Percentiles rank a stretch among this genome's conserved stretches.
Evolutionary conservation across 2,329 filamentous ascomycete species (phyloP).

Genomic region (Aspergillus neoniger): DNA sequence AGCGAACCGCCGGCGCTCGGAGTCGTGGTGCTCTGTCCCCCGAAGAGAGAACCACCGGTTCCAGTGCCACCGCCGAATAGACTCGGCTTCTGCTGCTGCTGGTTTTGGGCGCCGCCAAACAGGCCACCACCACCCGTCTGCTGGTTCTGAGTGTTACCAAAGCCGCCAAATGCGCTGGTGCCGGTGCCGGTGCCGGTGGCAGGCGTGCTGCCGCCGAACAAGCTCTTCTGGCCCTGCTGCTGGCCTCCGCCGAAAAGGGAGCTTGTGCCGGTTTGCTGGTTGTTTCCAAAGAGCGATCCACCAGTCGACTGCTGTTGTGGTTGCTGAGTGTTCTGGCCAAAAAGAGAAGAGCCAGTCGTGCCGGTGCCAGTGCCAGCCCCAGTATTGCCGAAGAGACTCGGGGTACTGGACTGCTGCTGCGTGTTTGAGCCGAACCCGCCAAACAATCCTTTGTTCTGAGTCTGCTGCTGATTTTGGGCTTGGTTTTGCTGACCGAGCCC

Average conservation of each 20-base stretch:
- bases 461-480: conserved; percentile 37
- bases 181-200: conserved; percentile 29
- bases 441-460: conserved; percentile 42
- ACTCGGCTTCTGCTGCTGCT: conserved; percentile 59
- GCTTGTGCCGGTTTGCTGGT: conserved; percentile 34
- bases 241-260: conserved; percentile 40
- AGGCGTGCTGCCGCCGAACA: conserved; percentile 47
- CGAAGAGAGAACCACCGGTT: conserved; percentile 52
- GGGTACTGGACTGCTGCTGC: conserved; percentile 43
- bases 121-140: conserved; percentile 42
- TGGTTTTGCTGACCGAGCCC: conserved; percentile 43
- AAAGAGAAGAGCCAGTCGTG: conserved; percentile 35
- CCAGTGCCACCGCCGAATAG: conserved; percentile 54
- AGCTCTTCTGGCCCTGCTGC: conserved; percentile 37
- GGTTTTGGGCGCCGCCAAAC: conserved; percentile 49
- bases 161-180: conserved; percentile 37
- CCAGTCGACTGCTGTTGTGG: conserved; percentile 36
- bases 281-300: conserved; percentile 47
- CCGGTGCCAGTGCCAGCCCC: conserved; percentile 15
- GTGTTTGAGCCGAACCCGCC: conserved; percentile 45
- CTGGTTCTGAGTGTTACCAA: conserved; percentile 48
- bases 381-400: conserved; percentile 48
- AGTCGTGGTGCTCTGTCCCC: conserved; percentile 30
- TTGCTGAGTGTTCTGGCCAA: conserved; percentile 43
- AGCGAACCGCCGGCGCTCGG: conserved; percentile 54